Evolutionary conservation across 2,329 filamentous ascomycete species (phyloP).

Genomic region (Didymella sp.): DNA sequence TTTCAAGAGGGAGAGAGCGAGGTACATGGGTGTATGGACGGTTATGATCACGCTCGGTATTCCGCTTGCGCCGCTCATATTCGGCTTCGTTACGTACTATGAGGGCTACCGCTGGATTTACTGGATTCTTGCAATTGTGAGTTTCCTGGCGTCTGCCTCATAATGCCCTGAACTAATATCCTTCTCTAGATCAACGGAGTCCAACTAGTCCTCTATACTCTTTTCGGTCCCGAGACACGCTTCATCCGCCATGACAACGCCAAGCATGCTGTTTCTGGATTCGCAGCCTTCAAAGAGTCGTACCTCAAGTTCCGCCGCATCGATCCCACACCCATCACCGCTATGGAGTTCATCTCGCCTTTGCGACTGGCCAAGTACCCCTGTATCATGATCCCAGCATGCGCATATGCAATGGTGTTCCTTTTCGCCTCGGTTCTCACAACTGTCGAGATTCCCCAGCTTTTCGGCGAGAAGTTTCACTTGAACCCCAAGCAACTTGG

Average conservation of each 20-base stretch:
- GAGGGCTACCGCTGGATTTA: constrained; percentile 66
- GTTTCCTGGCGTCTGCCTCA: constrained; percentile 8
- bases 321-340: constrained; percentile 58
- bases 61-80: constrained; percentile 52
- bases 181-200: constrained; percentile 59
- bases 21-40: constrained; percentile 67
- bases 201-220: constrained; percentile 64
- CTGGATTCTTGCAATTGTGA: constrained; percentile 63
- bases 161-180: background rate
- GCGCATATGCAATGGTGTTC: constrained; percentile 65
- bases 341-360: constrained; percentile 61
- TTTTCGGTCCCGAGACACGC: constrained; percentile 59
- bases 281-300: constrained; percentile 52
- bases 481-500: constrained; percentile 66
- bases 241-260: constrained; percentile 56
- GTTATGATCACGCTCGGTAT: constrained; percentile 59
- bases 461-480: constrained; percentile 63
- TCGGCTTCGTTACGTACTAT: constrained; percentile 58
- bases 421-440: constrained; percentile 61
- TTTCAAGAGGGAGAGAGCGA: constrained; percentile 62
- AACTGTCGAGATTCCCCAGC: constrained; percentile 66
- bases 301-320: constrained; percentile 60
- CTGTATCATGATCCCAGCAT: constrained; percentile 59
- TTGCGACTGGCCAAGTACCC: constrained; percentile 55
- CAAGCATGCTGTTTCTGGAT: constrained; percentile 33